phyloP scores from a whole-genome alignment of 1,284 basidiomycete genomes.

The Sporisorium exsertum region DNA sequence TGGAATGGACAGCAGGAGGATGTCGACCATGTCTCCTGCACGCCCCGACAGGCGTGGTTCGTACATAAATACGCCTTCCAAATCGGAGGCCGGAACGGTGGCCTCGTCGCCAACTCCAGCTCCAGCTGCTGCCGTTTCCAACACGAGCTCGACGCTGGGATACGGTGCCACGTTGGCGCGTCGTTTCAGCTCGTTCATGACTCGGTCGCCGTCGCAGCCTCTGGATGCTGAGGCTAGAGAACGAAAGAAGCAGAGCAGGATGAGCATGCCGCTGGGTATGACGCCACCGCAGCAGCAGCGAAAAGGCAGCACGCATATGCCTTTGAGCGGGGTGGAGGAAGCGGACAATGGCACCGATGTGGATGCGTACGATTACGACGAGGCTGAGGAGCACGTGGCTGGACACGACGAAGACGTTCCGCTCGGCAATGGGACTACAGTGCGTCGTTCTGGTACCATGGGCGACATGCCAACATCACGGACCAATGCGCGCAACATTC shows the following conservation, averaged over 20 bases:
- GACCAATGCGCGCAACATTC: slow-evolving; percentile 7
- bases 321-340: slow-evolving; percentile 34
- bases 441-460: slow-evolving; percentile 47
- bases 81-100: slow-evolving; percentile 14
- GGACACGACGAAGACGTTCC: slow-evolving; percentile 37
- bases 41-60: slow-evolving; percentile 23
- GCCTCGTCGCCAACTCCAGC: slow-evolving; percentile 24
- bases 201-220: slow-evolving; percentile 56
- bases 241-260: slow-evolving; percentile 55
- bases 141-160: slow-evolving; percentile 36
- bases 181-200: slow-evolving; percentile 62
- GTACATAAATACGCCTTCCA: slow-evolving; percentile 21
- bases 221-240: slow-evolving; percentile 54
- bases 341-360: slow-evolving; percentile 15
- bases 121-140: slow-evolving; percentile 8
- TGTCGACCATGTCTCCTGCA: slow-evolving; percentile 28
- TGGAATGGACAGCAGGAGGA: slow-evolving; percentile 16
- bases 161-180: slow-evolving; percentile 55
- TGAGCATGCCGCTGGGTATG: slow-evolving; percentile 50
- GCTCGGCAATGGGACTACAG: slow-evolving; percentile 25
- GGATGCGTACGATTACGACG: slow-evolving; percentile 30
- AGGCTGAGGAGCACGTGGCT: slow-evolving; percentile 23
- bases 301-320: slow-evolving; percentile 35
- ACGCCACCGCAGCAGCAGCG: slow-evolving; percentile 13
- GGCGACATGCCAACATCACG: slow-evolving; percentile 44